Base-by-base conservation (phyloP, 1,284 basidiomycete species). In the Xerocomus nothofagi region DNA sequence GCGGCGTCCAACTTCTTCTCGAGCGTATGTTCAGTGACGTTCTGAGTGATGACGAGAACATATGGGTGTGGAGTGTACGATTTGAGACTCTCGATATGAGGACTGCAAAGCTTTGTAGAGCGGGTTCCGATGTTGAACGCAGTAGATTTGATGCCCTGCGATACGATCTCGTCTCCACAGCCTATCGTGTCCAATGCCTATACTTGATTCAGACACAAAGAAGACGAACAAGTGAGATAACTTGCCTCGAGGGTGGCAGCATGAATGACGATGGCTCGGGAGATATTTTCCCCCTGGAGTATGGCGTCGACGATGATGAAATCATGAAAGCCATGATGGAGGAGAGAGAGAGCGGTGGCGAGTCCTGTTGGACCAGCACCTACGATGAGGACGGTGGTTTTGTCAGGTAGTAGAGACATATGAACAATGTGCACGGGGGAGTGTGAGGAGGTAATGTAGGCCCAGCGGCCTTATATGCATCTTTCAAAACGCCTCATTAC, bases 111-210 rank as follows among this genome's bases (percentile, higher is more conserved):
- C 21, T 55, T 54, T 6, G 54, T 47, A 0, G 60, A 57, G n/a
- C 68, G 68, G 27, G 70, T 69, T 41, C 62, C 65, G 9, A 76
- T 18, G 7, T 55, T 47, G 32, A 74, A 51, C 0, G 26, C 32
- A 3, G 57, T 59, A 4, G 54, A 54, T 49, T 72, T 71, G 26
- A 65, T 68, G 11, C 79, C 77, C 14, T 60, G 56, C 9, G 67
- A 55, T 24, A 74, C 50, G 17, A 82, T 57, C 0, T 55, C 44
- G 4, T 76, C 67, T 8, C 73, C 73, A 48, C 74, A 74, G 6
- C 66, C 72, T 12, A 81, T 68, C 2, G 63, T 63, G 34, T 81
- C 72, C 3, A 80, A 61, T 1, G 73, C 74, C 79, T 81, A 31
- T 4, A 30, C 1, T 12, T 7, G 14, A 12, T 14, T 46, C 15